Conservation (phyloP, 169 alveolate species). For the Eimeria mitis region DNA sequence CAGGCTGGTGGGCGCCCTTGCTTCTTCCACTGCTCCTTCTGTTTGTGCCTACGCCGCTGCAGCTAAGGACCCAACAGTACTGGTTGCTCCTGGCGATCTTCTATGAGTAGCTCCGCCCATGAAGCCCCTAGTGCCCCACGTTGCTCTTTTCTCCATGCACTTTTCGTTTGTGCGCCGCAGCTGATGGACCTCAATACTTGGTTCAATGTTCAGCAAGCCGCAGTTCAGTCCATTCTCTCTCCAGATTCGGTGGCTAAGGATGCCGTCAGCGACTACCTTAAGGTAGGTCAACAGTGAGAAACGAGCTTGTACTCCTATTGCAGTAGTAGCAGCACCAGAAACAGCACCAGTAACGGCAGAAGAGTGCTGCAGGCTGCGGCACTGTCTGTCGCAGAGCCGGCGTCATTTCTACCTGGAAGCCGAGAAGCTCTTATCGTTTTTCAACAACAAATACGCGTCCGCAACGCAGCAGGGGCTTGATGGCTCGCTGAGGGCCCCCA, state of each 20-base stretch:
- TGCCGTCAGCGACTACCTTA: slow-evolving; percentile 49
- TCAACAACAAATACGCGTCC: slow-evolving; percentile 20
- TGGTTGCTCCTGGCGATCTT: not conserved
- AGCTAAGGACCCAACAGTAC: not conserved
- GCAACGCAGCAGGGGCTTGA: slow-evolving; percentile 16
- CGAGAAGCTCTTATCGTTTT: slow-evolving; percentile 40
- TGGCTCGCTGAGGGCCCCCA: slow-evolving; percentile 27
- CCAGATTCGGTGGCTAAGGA: slow-evolving; percentile 62
- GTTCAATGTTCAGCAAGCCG: slow-evolving; percentile 60
- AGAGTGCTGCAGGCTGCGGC: slow-evolving; percentile 3
- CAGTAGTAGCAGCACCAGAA: not conserved
- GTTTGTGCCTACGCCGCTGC: not conserved
- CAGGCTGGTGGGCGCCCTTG: slow-evolving; percentile 28
- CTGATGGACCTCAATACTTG: slow-evolving; percentile 47
- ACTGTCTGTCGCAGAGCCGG: slow-evolving; percentile 50
- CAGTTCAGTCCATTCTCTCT: slow-evolving; percentile 39
- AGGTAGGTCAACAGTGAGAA: slow-evolving; percentile 5
- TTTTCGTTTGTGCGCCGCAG: not conserved
- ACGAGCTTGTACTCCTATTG: not conserved
- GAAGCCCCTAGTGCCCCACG: not conserved
- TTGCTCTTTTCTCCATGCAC: not conserved
- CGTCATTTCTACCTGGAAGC: slow-evolving; percentile 64
- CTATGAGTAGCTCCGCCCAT: not conserved
- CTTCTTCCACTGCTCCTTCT: not conserved
- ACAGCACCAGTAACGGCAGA: not conserved